Evolutionary conservation across 2,329 filamentous ascomycete genomes (phyloP).

Genomic region (Trichoderma breve): DNA sequence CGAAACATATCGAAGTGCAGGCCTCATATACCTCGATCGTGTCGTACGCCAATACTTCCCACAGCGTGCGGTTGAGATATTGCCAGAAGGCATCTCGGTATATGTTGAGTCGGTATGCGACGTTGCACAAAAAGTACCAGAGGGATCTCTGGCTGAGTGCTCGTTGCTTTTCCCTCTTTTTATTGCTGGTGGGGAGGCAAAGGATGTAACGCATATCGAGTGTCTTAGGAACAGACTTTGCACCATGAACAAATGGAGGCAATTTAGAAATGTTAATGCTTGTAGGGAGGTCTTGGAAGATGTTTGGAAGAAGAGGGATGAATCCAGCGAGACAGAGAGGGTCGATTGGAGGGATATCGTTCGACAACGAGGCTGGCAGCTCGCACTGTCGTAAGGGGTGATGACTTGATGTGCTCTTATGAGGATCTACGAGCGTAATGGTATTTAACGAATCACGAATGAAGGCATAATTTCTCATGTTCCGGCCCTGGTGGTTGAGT

Average conservation of each 20-base stretch:
- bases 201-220: not conserved
- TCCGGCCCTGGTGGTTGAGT: not conserved
- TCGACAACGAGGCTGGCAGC: not conserved
- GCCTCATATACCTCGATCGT: not conserved
- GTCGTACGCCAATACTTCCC: not conserved
- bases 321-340: not conserved
- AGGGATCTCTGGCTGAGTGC: not conserved
- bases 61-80: not conserved
- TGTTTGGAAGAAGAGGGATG: not conserved
- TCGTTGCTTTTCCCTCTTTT: not conserved
- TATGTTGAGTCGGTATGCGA: not conserved
- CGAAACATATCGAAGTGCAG: conserved; percentile 3
- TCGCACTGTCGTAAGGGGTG: not conserved
- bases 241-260: not conserved
- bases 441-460: not conserved
- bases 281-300: not conserved
- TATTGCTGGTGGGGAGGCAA: not conserved
- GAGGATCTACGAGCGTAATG: not conserved
- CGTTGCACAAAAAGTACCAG: not conserved
- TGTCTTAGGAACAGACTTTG: not conserved
- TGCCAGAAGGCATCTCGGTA: not conserved
- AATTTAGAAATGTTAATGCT: not conserved
- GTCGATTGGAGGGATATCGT: not conserved
- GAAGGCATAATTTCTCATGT: not conserved
- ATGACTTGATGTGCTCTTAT: not conserved